Evolutionary conservation across 2,329 filamentous ascomycete species (phyloP).

Genomic region (Trichoderma oligosporum): DNA sequence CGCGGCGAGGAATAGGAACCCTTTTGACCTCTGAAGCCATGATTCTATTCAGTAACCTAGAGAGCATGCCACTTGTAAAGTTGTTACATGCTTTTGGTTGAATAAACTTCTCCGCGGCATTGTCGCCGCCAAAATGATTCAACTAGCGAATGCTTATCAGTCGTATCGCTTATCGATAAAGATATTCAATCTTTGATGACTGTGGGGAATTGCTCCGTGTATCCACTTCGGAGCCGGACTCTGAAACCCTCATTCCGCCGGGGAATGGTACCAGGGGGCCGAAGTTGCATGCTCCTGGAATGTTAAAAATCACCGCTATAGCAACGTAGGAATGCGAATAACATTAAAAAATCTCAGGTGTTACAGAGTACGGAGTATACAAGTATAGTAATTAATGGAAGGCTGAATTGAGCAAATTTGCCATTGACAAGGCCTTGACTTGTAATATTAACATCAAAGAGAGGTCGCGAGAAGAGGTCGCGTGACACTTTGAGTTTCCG

Average conservation of each 20-base stretch:
- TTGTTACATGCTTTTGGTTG: conserved; percentile 22
- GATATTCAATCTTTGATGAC: background rate
- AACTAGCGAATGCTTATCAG: conserved; percentile 2
- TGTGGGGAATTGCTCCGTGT: conserved; percentile 3
- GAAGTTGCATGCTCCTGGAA: conserved; percentile 3
- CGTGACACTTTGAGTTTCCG: background rate
- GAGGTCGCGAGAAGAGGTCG: conserved; percentile 11
- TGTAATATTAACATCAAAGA: conserved; percentile 2
- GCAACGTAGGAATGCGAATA: conserved; percentile 11
- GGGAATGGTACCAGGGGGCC: too few species aligned
- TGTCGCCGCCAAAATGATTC: conserved; percentile 9
- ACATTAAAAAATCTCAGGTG: background rate
- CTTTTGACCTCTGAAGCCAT: conserved; percentile 60
- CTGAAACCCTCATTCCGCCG: background rate
- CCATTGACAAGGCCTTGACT: background rate
- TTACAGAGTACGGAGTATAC: too few species aligned
- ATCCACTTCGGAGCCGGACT: conserved; percentile 13
- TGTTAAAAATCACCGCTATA: background rate
- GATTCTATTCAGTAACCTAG: conserved; percentile 41
- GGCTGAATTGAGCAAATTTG: conserved; percentile 10
- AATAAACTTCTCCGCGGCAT: background rate
- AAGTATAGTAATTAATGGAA: background rate
- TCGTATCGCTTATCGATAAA: conserved; percentile 19
- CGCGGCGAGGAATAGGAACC: conserved; percentile 80
- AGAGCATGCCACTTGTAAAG: conserved; percentile 30